Percentiles rank a stretch among this genome's conserved stretches.
phyloP scores from a whole-genome alignment of 345 rosid species.

The Eucalyptus camaldulensis region DNA sequence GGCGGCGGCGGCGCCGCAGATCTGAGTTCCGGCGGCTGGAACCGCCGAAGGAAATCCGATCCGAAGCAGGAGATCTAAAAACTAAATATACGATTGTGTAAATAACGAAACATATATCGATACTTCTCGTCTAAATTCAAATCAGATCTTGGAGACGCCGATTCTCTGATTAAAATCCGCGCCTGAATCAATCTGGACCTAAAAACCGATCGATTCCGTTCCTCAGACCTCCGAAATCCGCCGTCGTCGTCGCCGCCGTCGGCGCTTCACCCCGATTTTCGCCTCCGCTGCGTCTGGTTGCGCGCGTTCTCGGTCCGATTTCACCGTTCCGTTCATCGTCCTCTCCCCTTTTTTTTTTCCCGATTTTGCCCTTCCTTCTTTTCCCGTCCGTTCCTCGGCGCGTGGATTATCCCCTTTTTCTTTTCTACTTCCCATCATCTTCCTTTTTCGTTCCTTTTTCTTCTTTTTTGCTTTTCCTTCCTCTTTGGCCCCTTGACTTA shows the following conservation, averaged over 20 bases:
- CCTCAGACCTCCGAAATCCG: accelerated
- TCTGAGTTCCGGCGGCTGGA: neutral
- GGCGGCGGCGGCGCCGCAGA: neutral
- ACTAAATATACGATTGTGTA: neutral
- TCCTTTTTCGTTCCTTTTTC: neutral
- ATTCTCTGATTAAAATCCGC: neutral
- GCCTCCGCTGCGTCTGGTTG: neutral
- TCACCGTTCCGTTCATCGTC: neutral
- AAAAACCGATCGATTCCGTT: neutral
- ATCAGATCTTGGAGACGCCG: neutral
- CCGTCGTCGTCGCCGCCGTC: neutral
- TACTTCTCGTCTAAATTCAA: neutral
- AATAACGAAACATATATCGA: neutral
- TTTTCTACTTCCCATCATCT: neutral
- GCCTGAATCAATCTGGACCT: neutral
- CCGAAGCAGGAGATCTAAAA: neutral
- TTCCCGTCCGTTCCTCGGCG: neutral
- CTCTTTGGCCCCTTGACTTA: neutral
- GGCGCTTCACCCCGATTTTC: neutral
- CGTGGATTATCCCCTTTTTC: neutral
- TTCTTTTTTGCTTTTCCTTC: neutral
- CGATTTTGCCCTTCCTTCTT: neutral
- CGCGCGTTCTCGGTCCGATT: neutral
- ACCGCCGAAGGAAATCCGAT: neutral
- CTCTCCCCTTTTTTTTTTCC: neutral